Conservation (phyloP, 108 stramenopile genomes). For the Nitzschia palea region DNA sequence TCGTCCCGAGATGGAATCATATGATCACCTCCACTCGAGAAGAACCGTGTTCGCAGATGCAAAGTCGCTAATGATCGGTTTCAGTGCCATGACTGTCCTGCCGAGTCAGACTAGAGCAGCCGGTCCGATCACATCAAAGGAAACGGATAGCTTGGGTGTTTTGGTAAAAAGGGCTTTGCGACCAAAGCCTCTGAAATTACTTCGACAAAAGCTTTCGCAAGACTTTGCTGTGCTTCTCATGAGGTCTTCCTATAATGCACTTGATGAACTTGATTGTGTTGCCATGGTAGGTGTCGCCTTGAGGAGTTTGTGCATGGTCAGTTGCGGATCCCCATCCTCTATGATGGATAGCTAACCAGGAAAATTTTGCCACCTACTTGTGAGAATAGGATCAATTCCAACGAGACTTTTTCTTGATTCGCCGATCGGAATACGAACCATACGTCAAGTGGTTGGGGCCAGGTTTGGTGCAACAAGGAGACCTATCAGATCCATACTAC, state of each 20-base stretch:
- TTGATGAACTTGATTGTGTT: conserved; percentile 78
- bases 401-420: conserved; percentile 79
- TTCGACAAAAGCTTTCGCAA: conserved; percentile 62
- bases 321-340: too few species aligned
- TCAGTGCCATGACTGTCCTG: too few species aligned
- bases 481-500: conserved; percentile 83
- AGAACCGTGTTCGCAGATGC: too few species aligned
- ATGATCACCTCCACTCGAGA: too few species aligned
- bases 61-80: too few species aligned
- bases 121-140: conserved; percentile 60
- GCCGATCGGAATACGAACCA: conserved; percentile 68
- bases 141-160: conserved; percentile 60
- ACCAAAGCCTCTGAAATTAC: conserved; percentile 61
- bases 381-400: conserved; percentile 75
- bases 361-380: too few species aligned
- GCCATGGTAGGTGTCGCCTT: conserved; percentile 44
- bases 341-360: too few species aligned
- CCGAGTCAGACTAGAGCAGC: conserved; percentile 39
- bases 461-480: conserved; percentile 75
- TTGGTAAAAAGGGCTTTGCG: conserved; percentile 59
- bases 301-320: too few species aligned
- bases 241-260: conserved; percentile 80
- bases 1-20: too few species aligned
- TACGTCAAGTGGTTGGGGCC: conserved; percentile 61
- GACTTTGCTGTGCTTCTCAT: conserved; percentile 86